These are phyloP conservation scores for Aspergillus novofumigatus DNA, from an alignment of 2,329 filamentous ascomycete species.

Conservation along the genomic window DNA sequence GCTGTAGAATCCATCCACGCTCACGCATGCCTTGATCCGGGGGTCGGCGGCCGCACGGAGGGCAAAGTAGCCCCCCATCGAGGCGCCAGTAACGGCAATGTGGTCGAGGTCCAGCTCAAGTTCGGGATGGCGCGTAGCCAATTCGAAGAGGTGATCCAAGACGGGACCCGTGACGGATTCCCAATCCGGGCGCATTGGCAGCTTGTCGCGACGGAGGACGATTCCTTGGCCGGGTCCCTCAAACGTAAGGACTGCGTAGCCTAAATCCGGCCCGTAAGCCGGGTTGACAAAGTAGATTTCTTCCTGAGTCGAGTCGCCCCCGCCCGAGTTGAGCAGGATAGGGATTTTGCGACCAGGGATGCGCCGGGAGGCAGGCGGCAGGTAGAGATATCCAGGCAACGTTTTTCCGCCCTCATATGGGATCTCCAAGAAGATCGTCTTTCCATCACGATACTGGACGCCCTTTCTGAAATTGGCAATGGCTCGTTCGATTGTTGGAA, in stretches of 20 bases:
- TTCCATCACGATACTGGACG: constrained; percentile 25
- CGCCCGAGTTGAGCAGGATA: constrained; percentile 33
- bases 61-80: constrained; percentile 46
- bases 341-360: constrained; percentile 28
- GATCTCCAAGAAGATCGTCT: constrained; percentile 32
- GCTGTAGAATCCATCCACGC: constrained; percentile 36
- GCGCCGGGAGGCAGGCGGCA: constrained; percentile 23
- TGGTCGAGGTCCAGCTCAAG: constrained; percentile 33
- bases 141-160: constrained; percentile 26
- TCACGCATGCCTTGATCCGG: constrained; percentile 44
- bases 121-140: constrained; percentile 8
- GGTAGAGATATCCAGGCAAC: constrained; percentile 34
- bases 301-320: constrained; percentile 38
- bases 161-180: constrained; percentile 33
- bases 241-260: constrained; percentile 45
- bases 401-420: constrained; percentile 36
- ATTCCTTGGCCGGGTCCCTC: constrained; percentile 48
- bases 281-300: constrained; percentile 38
- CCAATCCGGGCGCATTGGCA: constrained; percentile 37
- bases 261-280: constrained; percentile 22
- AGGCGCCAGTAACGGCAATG: constrained; percentile 37
- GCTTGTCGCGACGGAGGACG: constrained; percentile 24
- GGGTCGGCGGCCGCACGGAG: constrained; percentile 41
- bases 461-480: constrained; percentile 24
- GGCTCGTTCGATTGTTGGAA: constrained; percentile 21